Evolutionary conservation across 352 stramenopile genomes (phyloP).

Genomic region (Phytophthora ramorum): DNA sequence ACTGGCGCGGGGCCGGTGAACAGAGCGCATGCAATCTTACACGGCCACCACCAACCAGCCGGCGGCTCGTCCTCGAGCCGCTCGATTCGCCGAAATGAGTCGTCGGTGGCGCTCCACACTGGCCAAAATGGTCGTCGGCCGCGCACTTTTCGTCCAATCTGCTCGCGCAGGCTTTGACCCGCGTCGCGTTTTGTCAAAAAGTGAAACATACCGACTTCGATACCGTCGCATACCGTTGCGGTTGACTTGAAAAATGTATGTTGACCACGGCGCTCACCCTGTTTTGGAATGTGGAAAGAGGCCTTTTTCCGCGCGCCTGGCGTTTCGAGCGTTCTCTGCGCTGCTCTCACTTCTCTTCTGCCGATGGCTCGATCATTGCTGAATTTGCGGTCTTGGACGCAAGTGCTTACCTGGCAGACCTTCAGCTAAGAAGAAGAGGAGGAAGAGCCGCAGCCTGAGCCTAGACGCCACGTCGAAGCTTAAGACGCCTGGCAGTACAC

Average conservation of each 20-base stretch:
- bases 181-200: too few species aligned
- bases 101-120: background rate
- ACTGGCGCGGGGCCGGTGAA: constrained; percentile 12
- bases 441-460: constrained; percentile 22
- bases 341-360: constrained; percentile 44
- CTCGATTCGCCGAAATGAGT: constrained; percentile 29
- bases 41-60: constrained; percentile 22
- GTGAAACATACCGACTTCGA: too few species aligned
- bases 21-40: constrained; percentile 24
- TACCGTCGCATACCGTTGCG: too few species aligned
- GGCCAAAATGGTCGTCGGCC: constrained; percentile 6
- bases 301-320: constrained; percentile 29
- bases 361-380: constrained; percentile 57
- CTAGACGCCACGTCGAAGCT: background rate
- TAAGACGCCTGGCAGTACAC: constrained; percentile 5
- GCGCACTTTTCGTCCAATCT: constrained; percentile 24
- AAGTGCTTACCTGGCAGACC: constrained; percentile 42
- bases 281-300: constrained; percentile 5
- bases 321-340: constrained; percentile 32
- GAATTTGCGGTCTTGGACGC: constrained; percentile 61
- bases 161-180: background rate
- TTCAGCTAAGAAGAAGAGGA: constrained; percentile 13
- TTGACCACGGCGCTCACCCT: background rate
- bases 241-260: constrained; percentile 7
- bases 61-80: constrained; percentile 22